Evolutionary conservation across 2,329 filamentous ascomycete genomes (phyloP).

Genomic region (Talaromyces amestolkiae): DNA sequence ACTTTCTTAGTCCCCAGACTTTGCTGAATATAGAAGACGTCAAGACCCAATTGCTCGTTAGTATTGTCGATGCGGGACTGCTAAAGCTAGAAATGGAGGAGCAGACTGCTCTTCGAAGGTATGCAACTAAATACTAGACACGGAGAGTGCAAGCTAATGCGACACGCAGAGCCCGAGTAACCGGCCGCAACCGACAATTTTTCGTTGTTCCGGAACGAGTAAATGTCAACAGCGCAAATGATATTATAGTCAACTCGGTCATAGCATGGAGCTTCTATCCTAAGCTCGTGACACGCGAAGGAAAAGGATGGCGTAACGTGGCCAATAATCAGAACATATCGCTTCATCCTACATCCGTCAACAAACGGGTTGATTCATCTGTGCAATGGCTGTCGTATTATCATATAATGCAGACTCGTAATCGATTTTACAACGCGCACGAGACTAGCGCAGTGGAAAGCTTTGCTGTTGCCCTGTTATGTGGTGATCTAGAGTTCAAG

Average conservation of each 20-base stretch:
- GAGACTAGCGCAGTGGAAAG: conserved; percentile 79
- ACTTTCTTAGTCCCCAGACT: conserved; percentile 86
- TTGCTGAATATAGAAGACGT: conserved; percentile 91
- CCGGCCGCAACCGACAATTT: conserved; percentile 68
- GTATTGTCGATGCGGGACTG: conserved; percentile 81
- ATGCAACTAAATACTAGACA: conserved; percentile 26
- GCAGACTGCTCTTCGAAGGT: conserved; percentile 64
- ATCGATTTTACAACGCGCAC: conserved; percentile 78
- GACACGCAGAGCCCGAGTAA: conserved; percentile 56
- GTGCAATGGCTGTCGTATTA: conserved; percentile 90
- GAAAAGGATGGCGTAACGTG: conserved; percentile 84
- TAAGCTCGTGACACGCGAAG: conserved; percentile 79
- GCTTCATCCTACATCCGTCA: conserved; percentile 84
- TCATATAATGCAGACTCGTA: conserved; percentile 91
- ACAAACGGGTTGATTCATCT: conserved; percentile 58
- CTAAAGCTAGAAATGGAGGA: conserved; percentile 73
- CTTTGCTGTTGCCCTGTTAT: conserved; percentile 78
- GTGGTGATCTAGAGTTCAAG: conserved; percentile 85
- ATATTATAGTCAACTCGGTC: conserved; percentile 73
- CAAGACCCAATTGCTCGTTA: conserved; percentile 84
- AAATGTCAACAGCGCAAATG: conserved; percentile 74
- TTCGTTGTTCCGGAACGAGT: conserved; percentile 77
- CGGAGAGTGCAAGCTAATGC: not conserved
- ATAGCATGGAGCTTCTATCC: conserved; percentile 96
- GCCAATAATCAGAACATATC: conserved; percentile 89